phyloP scores from a whole-genome alignment of 2,329 filamentous ascomycete species.

The Lomentospora prolificans region DNA sequence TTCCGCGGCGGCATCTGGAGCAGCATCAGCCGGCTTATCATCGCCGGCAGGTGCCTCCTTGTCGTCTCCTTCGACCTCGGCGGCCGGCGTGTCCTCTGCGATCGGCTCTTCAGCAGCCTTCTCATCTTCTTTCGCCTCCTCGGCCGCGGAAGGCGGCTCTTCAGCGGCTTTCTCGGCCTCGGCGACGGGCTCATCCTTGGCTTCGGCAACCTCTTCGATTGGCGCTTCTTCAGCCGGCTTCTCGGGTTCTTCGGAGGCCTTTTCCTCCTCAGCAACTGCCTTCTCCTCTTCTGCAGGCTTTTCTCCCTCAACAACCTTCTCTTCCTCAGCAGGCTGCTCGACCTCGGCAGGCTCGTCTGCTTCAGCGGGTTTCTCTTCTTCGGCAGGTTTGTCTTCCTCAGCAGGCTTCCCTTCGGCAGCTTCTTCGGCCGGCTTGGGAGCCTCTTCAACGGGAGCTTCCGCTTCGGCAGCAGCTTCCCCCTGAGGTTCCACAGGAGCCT shows the following conservation, averaged over 20 bases:
- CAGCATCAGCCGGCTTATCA: background rate
- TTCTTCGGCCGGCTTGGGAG: background rate
- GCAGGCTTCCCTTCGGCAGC: background rate
- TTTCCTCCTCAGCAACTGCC: constrained; percentile 4
- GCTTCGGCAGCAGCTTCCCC: background rate
- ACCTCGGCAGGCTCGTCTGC: constrained; percentile 8
- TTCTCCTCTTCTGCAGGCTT: background rate
- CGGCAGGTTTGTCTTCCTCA: background rate
- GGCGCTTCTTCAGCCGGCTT: constrained; percentile 12
- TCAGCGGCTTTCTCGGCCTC: background rate
- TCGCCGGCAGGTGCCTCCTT: constrained; percentile 2
- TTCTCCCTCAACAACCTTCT: background rate
- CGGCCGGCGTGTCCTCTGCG: background rate
- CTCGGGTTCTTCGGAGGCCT: constrained; percentile 4
- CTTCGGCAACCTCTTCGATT: background rate
- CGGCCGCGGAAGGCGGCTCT: background rate
- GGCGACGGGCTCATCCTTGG: constrained; percentile 1
- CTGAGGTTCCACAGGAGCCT: background rate
- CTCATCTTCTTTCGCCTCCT: constrained; percentile 4
- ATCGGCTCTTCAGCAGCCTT: constrained; percentile 2
- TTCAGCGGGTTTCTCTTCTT: background rate
- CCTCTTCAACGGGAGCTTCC: background rate
- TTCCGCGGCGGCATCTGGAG: constrained; percentile 4
- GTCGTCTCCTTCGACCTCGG: background rate
- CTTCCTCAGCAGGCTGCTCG: constrained; percentile 6